A percentile compares a stretch with the other conserved stretches of the same genome.
Conservation (phyloP, 371 early-diverging fungal genomes). For the Mortierella sp. region DNA sequence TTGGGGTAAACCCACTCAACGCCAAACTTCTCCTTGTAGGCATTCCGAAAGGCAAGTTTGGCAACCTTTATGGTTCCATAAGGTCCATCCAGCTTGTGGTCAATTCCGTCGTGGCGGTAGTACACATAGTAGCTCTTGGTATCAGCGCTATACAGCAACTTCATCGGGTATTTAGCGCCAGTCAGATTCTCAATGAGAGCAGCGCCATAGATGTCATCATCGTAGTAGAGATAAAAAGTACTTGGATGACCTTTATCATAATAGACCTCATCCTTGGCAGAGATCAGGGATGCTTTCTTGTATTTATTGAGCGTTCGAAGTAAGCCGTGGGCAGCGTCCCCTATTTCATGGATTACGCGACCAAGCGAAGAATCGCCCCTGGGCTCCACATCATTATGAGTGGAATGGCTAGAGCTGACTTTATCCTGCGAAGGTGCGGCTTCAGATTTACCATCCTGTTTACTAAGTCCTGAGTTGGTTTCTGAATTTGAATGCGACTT, state of each 20-base stretch:
- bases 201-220: constrained; percentile 23
- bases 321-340: too few relatives aligned
- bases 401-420: too few relatives aligned
- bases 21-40: constrained; percentile 26
- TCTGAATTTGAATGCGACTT: too few relatives aligned
- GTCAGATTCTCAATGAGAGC: constrained; percentile 9
- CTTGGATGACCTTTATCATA: constrained; percentile 20
- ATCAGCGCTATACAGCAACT: constrained; percentile 29
- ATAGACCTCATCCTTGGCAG: too few relatives aligned
- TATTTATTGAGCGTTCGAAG: too few relatives aligned
- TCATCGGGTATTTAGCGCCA: constrained; percentile 10
- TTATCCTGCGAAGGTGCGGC: too few relatives aligned
- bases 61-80: constrained; percentile 23
- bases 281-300: too few relatives aligned
- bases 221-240: constrained; percentile 16
- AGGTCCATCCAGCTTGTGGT: constrained; percentile 28
- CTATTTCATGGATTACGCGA: too few relatives aligned
- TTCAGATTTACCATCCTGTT: constrained; percentile 7
- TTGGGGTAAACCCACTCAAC: constrained; percentile 11
- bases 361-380: too few relatives aligned
- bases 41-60: constrained; percentile 5
- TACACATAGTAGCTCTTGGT: constrained; percentile 36
- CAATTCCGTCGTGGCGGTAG: constrained; percentile 24
- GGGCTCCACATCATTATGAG: too few relatives aligned
- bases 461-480: too few relatives aligned